Conservation (phyloP, 2,329 filamentous ascomycete genomes). For the Davidsoniella eucalypti region DNA sequence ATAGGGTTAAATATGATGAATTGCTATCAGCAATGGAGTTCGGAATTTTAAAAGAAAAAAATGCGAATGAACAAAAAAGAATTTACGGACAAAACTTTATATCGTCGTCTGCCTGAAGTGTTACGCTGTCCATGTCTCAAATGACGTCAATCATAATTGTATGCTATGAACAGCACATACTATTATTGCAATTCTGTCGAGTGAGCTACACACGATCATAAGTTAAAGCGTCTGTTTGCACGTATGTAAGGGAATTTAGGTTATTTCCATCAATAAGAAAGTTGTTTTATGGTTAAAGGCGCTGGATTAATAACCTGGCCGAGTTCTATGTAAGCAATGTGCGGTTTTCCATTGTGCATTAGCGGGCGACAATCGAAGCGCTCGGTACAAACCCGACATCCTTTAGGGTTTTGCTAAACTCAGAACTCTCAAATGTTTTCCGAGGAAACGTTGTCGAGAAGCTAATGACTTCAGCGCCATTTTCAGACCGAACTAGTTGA, state of each 20-base stretch:
- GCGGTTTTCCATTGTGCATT: too few species aligned
- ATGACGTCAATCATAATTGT: too few species aligned
- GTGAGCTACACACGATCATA: too few species aligned
- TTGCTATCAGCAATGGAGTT: conserved; percentile 27
- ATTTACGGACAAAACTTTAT: conserved; percentile 4
- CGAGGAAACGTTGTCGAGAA: conserved; percentile 79
- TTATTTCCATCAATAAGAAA: too few species aligned
- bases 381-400: conserved; percentile 83
- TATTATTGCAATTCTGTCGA: too few species aligned
- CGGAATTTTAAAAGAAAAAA: conserved; percentile 22
- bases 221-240: too few species aligned
- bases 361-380: conserved; percentile 44
- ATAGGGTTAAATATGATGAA: conserved; percentile 25
- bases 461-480: conserved; percentile 50
- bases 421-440: conserved; percentile 57
- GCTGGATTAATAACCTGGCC: too few species aligned
- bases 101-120: not conserved
- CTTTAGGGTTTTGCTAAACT: conserved; percentile 82
- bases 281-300: too few species aligned
- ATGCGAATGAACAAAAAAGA: conserved; percentile 17
- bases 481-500: conserved; percentile 55
- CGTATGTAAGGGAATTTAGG: too few species aligned
- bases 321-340: too few species aligned
- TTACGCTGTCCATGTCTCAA: not conserved
- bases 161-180: too few species aligned